These are phyloP conservation scores for Lepidium aucheri DNA, from an alignment of 345 rosid genomes.

Conservation along the genomic window DNA sequence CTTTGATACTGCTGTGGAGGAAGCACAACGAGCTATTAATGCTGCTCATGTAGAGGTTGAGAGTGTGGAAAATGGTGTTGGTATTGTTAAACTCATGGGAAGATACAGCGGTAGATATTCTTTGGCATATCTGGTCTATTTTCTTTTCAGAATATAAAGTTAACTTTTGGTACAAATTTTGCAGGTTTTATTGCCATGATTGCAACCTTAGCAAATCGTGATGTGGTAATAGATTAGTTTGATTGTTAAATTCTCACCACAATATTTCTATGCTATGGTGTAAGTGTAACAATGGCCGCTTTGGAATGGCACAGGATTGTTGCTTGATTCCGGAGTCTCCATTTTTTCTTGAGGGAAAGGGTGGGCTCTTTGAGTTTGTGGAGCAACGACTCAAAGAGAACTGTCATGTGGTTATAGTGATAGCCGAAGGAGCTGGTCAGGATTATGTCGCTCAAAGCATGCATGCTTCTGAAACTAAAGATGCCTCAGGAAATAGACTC, in stretches of 20 bases:
- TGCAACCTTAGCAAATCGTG: conserved; percentile 94
- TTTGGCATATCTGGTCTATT: not conserved
- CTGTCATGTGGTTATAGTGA: conserved; percentile 72
- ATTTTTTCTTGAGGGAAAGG: conserved; percentile 81
- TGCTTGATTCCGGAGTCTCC: conserved; percentile 98
- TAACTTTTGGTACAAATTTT: not conserved
- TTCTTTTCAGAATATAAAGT: not conserved
- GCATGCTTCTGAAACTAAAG: conserved; percentile 44
- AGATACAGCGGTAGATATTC: conserved; percentile 79
- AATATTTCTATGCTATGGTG: not conserved
- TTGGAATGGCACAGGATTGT: conserved; percentile 66
- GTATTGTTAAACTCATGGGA: conserved; percentile 93
- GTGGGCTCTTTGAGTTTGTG: conserved; percentile 80
- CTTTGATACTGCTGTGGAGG: conserved; percentile 96
- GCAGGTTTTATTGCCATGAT: conserved; percentile 91
- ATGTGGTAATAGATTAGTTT: conserved; percentile 52
- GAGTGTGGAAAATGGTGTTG: conserved; percentile 96
- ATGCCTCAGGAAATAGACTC: conserved; percentile 82
- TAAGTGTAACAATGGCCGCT: not conserved
- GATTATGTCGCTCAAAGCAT: conserved; percentile 62
- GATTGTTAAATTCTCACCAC: not conserved
- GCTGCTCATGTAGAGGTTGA: conserved; percentile 97
- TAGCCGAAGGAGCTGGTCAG: conserved; percentile 98
- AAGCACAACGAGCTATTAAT: conserved; percentile 93
- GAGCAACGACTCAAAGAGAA: conserved; percentile 74